Evolutionary conservation across 805 yeast genomes (phyloP).

Genomic region (Zygosaccharomyces gambellarensis): DNA sequence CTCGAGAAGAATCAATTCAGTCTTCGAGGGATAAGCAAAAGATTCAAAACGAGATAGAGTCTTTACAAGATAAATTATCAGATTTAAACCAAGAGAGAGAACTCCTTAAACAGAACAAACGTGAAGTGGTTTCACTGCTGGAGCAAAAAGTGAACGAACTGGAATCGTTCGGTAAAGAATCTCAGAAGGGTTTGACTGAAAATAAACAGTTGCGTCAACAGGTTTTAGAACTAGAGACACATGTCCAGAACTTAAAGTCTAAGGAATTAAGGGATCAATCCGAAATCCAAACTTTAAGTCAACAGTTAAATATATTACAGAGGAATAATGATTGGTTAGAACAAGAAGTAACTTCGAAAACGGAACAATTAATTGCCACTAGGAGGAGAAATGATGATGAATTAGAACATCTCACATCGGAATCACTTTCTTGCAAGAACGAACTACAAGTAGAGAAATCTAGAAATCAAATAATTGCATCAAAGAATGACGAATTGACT

Average conservation of each 20-base stretch:
- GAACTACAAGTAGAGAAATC: conserved; percentile 31
- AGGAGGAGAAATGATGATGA: conserved; percentile 43
- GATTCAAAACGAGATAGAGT: conserved; percentile 10
- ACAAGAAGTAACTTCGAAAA: conserved; percentile 9
- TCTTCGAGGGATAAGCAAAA: conserved; percentile 15
- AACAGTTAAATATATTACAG: conserved; percentile 30
- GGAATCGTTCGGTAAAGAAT: conserved; percentile 19
- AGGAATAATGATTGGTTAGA: conserved; percentile 34
- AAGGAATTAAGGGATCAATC: conserved; percentile 30
- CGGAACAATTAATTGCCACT: conserved; percentile 9
- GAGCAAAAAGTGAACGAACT: conserved; percentile 31
- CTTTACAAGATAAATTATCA: conserved; percentile 7
- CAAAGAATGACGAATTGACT: conserved; percentile 37
- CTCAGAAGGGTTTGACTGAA: conserved; percentile 14
- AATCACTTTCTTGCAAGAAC: conserved; percentile 16
- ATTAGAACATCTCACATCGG: conserved; percentile 58
- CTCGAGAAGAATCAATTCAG: conserved; percentile 20
- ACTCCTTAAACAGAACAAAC: conserved; percentile 20
- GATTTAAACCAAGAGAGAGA: conserved; percentile 14
- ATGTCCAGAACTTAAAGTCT: conserved; percentile 33
- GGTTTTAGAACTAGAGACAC: conserved; percentile 38
- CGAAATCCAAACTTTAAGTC: conserved; percentile 37
- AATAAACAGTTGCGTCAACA: conserved; percentile 40
- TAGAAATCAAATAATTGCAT: conserved; percentile 31
- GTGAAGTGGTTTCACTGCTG: conserved; percentile 23